phyloP scores from a whole-genome alignment of 2,329 filamentous ascomycete genomes.

The Lachnellula hyalina region DNA sequence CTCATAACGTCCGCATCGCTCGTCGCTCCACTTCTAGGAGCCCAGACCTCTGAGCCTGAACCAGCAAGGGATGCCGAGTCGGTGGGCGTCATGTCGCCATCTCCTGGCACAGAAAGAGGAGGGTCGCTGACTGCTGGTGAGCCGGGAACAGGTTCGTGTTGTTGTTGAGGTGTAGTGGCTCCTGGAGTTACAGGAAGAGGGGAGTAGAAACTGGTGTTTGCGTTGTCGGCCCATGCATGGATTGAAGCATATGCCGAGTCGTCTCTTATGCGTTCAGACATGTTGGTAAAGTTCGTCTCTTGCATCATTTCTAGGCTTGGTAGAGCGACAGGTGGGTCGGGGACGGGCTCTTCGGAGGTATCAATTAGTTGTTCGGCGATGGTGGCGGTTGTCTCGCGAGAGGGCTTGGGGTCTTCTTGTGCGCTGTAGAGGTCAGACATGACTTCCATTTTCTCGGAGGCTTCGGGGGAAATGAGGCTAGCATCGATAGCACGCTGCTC shows the following conservation, averaged over 20 bases:
- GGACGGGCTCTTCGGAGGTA: slow-evolving; percentile 21
- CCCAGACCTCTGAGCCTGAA: slow-evolving; percentile 40
- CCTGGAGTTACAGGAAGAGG: slow-evolving; percentile 49
- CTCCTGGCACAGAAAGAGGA: slow-evolving; percentile 33
- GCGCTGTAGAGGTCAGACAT: slow-evolving; percentile 41
- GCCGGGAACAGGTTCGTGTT: slow-evolving; percentile 9
- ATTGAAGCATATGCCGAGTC: slow-evolving; percentile 53
- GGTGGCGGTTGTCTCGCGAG: slow-evolving; percentile 19
- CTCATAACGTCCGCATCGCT: slow-evolving; percentile 52
- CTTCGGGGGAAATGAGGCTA: slow-evolving; percentile 39
- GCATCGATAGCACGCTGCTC: slow-evolving; percentile 39
- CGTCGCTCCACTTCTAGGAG: slow-evolving; percentile 33
- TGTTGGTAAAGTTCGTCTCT: slow-evolving; percentile 43
- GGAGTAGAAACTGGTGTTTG: slow-evolving; percentile 50
- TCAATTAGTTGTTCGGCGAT: slow-evolving; percentile 28
- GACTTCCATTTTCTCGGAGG: slow-evolving; percentile 46
- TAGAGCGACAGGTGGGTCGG: slow-evolving; percentile 24
- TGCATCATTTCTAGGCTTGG: slow-evolving; percentile 22
- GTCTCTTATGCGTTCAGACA: slow-evolving; percentile 44
- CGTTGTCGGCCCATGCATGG: slow-evolving; percentile 55
- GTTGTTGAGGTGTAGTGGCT: slow-evolving; percentile 16
- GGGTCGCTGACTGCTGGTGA: slow-evolving; percentile 25
- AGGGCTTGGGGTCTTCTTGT: slow-evolving; percentile 12
- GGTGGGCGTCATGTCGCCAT: slow-evolving; percentile 52
- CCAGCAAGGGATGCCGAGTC: slow-evolving; percentile 52